Conservation (phyloP, 805 yeast species). For the Yamadazyma kitorensis region DNA sequence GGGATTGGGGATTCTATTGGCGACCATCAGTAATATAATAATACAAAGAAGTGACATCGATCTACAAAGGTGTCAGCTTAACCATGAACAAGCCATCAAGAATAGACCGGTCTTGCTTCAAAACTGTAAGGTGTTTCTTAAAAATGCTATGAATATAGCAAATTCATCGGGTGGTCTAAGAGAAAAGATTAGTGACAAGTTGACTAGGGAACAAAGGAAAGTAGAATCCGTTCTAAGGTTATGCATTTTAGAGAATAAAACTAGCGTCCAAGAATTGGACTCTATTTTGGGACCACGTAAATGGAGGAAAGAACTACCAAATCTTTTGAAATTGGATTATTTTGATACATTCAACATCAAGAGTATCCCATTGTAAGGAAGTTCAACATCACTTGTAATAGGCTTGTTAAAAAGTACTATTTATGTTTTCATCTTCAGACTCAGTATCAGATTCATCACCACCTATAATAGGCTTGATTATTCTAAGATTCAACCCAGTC, state of each 20-base stretch:
- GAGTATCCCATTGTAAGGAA: background rate
- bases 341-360: slow-evolving; percentile 15
- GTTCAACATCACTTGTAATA: no score
- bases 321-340: slow-evolving; percentile 24
- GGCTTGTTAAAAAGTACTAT: slow-evolving; percentile 3
- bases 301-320: slow-evolving; percentile 30
- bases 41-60: slow-evolving; percentile 56
- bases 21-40: slow-evolving; percentile 39
- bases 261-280: slow-evolving; percentile 24
- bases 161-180: slow-evolving; percentile 50
- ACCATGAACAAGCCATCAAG: slow-evolving; percentile 27
- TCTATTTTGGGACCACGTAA: slow-evolving; percentile 23
- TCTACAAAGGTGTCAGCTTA: slow-evolving; percentile 43
- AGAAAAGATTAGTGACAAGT: slow-evolving; percentile 44
- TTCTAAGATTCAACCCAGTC: slow-evolving; percentile 53
- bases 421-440: slow-evolving; percentile 5
- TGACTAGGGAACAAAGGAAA: slow-evolving; percentile 38
- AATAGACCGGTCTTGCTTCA: slow-evolving; percentile 28
- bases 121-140: slow-evolving; percentile 43
- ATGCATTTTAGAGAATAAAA: slow-evolving; percentile 44
- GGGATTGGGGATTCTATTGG: slow-evolving; percentile 29
- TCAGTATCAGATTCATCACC: slow-evolving; percentile 27
- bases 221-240: slow-evolving; percentile 46
- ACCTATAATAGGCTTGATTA: slow-evolving; percentile 62
- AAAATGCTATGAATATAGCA: slow-evolving; percentile 45